phyloP scores from a whole-genome alignment of 331 rosid genomes.

The Pyracantha coccinea region DNA sequence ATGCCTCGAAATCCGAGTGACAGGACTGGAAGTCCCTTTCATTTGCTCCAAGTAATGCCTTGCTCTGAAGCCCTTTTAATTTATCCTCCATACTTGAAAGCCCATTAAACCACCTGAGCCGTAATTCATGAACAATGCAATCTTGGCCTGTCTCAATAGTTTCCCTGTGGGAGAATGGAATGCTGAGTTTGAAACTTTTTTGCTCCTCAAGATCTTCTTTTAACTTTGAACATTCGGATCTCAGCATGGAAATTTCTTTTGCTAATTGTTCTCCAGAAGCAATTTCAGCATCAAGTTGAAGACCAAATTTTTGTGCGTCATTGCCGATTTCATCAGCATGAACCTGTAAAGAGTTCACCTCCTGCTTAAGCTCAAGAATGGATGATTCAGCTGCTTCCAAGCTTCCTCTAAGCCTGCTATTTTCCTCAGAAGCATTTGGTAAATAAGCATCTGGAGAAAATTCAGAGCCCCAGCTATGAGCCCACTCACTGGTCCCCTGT shows the following conservation, averaged over 20 bases:
- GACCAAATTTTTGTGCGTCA: slow-evolving; percentile 52
- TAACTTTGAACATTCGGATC: slow-evolving; percentile 71
- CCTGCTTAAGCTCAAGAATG: slow-evolving; percentile 60
- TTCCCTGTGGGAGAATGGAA: slow-evolving; percentile 32
- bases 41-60: slow-evolving; percentile 51
- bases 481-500: slow-evolving; percentile 55
- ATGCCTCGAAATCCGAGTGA: slow-evolving; percentile 51
- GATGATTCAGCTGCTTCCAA: slow-evolving; percentile 78
- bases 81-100: slow-evolving; percentile 70
- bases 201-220: slow-evolving; percentile 63
- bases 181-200: slow-evolving; percentile 39
- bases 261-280: slow-evolving; percentile 68
- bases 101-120: slow-evolving; percentile 58
- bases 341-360: slow-evolving; percentile 56
- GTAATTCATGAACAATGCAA: slow-evolving; percentile 38
- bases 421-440: slow-evolving; percentile 61
- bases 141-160: slow-evolving; percentile 35
- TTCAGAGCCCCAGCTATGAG: slow-evolving; percentile 69
- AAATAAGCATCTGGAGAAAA: slow-evolving; percentile 47
- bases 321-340: slow-evolving; percentile 68
- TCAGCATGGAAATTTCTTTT: slow-evolving; percentile 59
- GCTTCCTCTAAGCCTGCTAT: slow-evolving; percentile 50
- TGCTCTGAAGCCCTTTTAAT: slow-evolving; percentile 60
- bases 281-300: slow-evolving; percentile 73
- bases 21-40: slow-evolving; percentile 60